Base-by-base conservation (phyloP, 1,139 yeast genomes). In the Hansenula sp. region DNA sequence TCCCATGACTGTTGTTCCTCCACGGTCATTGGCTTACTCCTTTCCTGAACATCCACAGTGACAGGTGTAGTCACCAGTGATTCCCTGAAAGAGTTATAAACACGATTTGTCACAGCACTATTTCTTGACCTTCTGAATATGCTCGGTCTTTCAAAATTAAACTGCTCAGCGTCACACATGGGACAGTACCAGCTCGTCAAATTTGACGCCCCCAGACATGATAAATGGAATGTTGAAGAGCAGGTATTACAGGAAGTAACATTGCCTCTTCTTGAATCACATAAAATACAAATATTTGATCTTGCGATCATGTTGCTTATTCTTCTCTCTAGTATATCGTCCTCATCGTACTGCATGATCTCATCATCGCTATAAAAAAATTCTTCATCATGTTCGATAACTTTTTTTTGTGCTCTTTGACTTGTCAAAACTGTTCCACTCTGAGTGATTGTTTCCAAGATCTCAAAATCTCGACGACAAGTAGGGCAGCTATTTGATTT, bases 401-500 rank as follows among this genome's bases (percentile, higher is more conserved):
- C 58, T 35, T 49, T 62, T 44, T 72, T 67, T 39, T 71, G 72
- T 30, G 67, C 71, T 40, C 66, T 67, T 9, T 63, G 60, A 16
- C 38, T 35, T 16, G 65, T 52, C 3, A 44, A 13, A 3, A 51
- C 44, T 5, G 25, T 19, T 5, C 51, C 51, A 1, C 18, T 24
- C 5, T 25, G 29, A 11, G 51, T 48, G 13, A 55, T 36, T 3
- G 38, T 16, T 40, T 57, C 55, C 25, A 52, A 42, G 15, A 50
- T 15, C 6, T 42, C 49, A 36, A 49, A 54, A 28, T 53, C 54
- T 8, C 47, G 29, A 15, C 81, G 71, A 55, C 82, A 77, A 2
- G 76, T 74, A 3, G 81, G 81, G 52, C 82, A 77, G 38, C 73
- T 67, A 56, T 75, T 76, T 33, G 80, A 72, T 38, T 69, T 67